A percentile compares a stretch with the other conserved stretches of the same genome.
Evolutionary conservation across 768 basidiomycete genomes (phyloP).

Genomic region (Daedalea quercina): DNA sequence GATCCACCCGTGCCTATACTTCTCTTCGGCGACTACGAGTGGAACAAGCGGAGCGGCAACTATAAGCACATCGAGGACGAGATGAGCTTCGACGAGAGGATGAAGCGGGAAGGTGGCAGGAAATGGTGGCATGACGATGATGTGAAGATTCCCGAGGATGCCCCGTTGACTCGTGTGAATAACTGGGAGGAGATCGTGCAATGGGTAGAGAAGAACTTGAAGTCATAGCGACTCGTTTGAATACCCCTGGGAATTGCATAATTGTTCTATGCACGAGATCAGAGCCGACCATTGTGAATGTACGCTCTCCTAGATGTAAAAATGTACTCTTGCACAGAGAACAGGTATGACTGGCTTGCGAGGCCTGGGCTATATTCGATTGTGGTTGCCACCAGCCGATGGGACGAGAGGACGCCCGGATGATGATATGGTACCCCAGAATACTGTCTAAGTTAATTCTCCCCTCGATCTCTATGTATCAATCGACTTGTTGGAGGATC

Average conservation of each 20-base stretch:
- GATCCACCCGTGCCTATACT: slow-evolving; percentile 50
- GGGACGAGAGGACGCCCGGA: too few relatives aligned
- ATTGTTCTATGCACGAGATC: too few relatives aligned
- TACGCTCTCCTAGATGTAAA: not conserved
- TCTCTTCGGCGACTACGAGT: slow-evolving; percentile 71
- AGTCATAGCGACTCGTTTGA: not conserved
- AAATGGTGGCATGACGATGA: slow-evolving; percentile 52
- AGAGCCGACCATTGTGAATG: not conserved
- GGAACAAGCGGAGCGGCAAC: slow-evolving; percentile 58
- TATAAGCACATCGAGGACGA: slow-evolving; percentile 40
- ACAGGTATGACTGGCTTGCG: too few relatives aligned
- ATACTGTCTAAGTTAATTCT: too few relatives aligned
- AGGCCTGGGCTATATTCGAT: too few relatives aligned
- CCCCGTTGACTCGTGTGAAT: slow-evolving; percentile 45
- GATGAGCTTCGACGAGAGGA: slow-evolving; percentile 45
- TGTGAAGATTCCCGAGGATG: slow-evolving; percentile 42
- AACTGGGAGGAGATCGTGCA: slow-evolving; percentile 56
- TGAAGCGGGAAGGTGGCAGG: slow-evolving; percentile 38
- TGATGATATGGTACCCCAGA: too few relatives aligned
- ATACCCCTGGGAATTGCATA: too few relatives aligned
- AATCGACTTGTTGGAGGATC: not conserved
- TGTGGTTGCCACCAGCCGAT: too few relatives aligned
- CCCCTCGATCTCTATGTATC: not conserved
- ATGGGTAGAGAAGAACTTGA: slow-evolving; percentile 31
- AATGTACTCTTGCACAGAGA: too few relatives aligned